phyloP scores from a whole-genome alignment of 306 rosid genomes.

The Trifolium dubium region DNA sequence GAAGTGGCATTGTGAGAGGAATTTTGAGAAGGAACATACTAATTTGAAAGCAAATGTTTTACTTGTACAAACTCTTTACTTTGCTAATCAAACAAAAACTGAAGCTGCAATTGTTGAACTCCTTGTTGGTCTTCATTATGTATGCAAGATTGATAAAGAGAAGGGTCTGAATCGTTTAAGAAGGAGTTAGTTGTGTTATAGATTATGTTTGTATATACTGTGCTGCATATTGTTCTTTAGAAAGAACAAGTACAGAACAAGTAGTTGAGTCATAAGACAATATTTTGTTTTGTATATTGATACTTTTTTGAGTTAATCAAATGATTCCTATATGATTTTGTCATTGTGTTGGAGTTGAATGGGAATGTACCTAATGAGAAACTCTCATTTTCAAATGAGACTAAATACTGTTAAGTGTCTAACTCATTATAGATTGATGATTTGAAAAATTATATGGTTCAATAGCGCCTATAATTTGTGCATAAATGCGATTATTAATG shows the following conservation, averaged over 20 bases:
- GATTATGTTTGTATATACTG: not conserved
- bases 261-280: not conserved
- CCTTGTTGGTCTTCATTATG: slow-evolving; percentile 74
- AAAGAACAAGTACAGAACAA: not conserved
- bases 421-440: too few species aligned
- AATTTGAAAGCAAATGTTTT: slow-evolving; percentile 51
- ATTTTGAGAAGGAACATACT: slow-evolving; percentile 63
- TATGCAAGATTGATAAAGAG: slow-evolving; percentile 46
- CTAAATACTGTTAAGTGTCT: too few species aligned
- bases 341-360: too few species aligned
- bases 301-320: too few species aligned
- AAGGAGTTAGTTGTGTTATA: slow-evolving; percentile 22
- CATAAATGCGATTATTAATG: too few species aligned
- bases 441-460: too few species aligned
- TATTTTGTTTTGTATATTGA: not conserved
- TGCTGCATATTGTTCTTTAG: not conserved
- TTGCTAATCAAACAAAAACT: slow-evolving; percentile 67
- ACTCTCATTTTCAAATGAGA: too few species aligned
- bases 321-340: too few species aligned
- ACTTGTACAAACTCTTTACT: slow-evolving; percentile 79
- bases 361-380: too few species aligned
- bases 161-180: slow-evolving; percentile 20
- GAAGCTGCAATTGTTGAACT: slow-evolving; percentile 82
- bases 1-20: slow-evolving; percentile 79
- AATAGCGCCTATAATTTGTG: too few species aligned